Evolutionary conservation across 257 asterid species (phyloP).

Genomic region (Phtheirospermum japonicum): DNA sequence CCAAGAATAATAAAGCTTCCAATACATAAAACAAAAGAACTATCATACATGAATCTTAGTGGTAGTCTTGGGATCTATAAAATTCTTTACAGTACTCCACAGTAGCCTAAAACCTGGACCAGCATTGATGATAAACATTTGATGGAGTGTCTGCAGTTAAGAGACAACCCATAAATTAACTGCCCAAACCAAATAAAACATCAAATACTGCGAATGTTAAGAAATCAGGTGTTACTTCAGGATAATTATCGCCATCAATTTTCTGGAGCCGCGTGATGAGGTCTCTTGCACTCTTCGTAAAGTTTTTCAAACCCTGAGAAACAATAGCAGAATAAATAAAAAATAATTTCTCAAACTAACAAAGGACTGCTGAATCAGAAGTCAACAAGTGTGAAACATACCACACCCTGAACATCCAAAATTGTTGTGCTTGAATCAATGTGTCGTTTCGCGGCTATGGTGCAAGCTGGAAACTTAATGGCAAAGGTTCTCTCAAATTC

Average conservation of each 20-base stretch:
- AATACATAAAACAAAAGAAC: slow-evolving; percentile 21
- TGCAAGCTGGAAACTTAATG: slow-evolving; percentile 90
- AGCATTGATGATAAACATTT: slow-evolving; percentile 95
- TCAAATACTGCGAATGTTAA: slow-evolving; percentile 18
- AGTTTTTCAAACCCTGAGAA: slow-evolving; percentile 83
- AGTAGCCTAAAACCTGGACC: slow-evolving; percentile 89
- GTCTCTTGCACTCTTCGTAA: slow-evolving; percentile 79
- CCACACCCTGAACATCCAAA: slow-evolving; percentile 99
- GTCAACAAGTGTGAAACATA: slow-evolving; percentile 36
- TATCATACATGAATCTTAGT: slow-evolving; percentile 83
- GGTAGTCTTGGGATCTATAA: slow-evolving; percentile 91
- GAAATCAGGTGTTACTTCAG: slow-evolving; percentile 56
- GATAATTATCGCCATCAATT: slow-evolving; percentile 92
- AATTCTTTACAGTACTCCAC: slow-evolving; percentile 82
- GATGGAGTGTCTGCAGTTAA: slow-evolving; percentile 85
- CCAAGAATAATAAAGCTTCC: slow-evolving; percentile 14
- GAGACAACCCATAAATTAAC: slow-evolving; percentile 22
- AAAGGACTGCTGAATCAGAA: slow-evolving; percentile 14
- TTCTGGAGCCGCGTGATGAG: slow-evolving; percentile 85
- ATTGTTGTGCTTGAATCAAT: slow-evolving; percentile 94
- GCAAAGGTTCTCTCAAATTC: slow-evolving; percentile 83
- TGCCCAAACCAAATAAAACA: slow-evolving; percentile 20
- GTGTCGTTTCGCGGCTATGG: slow-evolving; percentile 90
- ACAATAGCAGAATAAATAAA: slow-evolving; percentile 12
- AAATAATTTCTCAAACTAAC: slow-evolving; percentile 17